Conservation (phyloP, 1,139 yeast species). For the Yamadazyma sp. region DNA sequence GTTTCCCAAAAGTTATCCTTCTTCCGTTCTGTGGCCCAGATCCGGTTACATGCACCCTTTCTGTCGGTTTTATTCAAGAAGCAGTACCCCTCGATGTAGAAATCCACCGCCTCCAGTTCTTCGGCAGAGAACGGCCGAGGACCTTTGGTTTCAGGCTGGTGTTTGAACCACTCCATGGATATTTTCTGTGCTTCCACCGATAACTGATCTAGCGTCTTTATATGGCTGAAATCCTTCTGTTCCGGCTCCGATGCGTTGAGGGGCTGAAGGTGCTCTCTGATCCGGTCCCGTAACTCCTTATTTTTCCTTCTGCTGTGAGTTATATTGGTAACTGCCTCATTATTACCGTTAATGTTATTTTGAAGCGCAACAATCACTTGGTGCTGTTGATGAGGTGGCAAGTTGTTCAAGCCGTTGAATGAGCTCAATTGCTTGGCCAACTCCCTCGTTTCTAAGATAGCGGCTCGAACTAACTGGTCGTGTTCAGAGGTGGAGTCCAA, state of each 20-base stretch:
- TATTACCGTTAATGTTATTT: constrained; percentile 5
- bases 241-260: neutral
- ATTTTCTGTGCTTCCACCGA: constrained; percentile 37
- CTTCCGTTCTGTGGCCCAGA: constrained; percentile 82
- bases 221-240: constrained; percentile 25
- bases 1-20: constrained; percentile 91
- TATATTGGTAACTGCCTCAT: constrained; percentile 5
- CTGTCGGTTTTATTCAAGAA: constrained; percentile 59
- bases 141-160: constrained; percentile 33
- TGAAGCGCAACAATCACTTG: constrained; percentile 21
- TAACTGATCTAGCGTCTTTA: constrained; percentile 32
- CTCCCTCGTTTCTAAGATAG: constrained; percentile 64
- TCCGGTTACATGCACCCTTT: constrained; percentile 72
- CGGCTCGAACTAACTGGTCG: constrained; percentile 65
- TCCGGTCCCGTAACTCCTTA: constrained; percentile 6
- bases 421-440: constrained; percentile 43
- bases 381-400: constrained; percentile 29
- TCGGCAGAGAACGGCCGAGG: constrained; percentile 55
- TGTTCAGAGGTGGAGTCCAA: constrained; percentile 51
- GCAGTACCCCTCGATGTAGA: constrained; percentile 69
- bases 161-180: constrained; percentile 39
- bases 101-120: constrained; percentile 71
- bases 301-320: constrained; percentile 11
- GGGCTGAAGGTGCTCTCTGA: too few relatives aligned
- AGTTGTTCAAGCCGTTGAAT: constrained; percentile 11